Conservation (phyloP, 257 asterid species). For the Agastache rugosa region DNA sequence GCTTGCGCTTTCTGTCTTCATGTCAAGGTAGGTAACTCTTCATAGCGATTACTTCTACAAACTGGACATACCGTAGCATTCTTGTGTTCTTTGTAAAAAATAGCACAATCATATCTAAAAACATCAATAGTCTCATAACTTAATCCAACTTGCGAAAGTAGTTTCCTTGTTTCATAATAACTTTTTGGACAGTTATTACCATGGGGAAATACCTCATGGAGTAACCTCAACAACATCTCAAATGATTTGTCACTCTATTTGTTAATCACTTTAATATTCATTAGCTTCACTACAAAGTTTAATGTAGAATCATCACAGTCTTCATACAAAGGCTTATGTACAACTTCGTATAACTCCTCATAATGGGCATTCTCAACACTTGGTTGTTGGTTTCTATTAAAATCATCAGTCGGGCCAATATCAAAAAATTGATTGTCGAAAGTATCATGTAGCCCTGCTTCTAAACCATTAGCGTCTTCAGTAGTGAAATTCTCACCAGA, state of each 20-base stretch:
- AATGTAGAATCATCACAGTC: neutral
- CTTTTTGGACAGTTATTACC: neutral
- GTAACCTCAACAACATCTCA: too few species aligned
- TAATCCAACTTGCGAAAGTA: neutral
- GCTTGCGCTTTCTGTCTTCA: neutral
- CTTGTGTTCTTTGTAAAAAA: neutral
- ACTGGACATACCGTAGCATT: neutral
- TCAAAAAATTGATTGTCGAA: neutral
- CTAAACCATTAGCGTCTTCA: neutral
- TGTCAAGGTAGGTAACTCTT: neutral
- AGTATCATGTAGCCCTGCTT: neutral
- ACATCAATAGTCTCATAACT: neutral
- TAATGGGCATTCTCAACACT: neutral
- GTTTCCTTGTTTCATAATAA: neutral
- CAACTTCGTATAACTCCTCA: neutral
- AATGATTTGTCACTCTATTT: too few species aligned
- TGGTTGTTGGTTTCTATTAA: neutral
- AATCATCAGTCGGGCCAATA: neutral
- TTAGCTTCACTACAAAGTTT: too few species aligned
- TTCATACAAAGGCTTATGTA: neutral
- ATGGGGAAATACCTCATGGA: neutral
- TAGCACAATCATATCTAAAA: neutral
- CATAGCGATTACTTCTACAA: neutral
- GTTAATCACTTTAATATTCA: too few species aligned
- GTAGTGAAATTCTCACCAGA: too few species aligned